phyloP scores from a whole-genome alignment of 2,329 filamentous ascomycete genomes.

The Botryotinia convoluta region DNA sequence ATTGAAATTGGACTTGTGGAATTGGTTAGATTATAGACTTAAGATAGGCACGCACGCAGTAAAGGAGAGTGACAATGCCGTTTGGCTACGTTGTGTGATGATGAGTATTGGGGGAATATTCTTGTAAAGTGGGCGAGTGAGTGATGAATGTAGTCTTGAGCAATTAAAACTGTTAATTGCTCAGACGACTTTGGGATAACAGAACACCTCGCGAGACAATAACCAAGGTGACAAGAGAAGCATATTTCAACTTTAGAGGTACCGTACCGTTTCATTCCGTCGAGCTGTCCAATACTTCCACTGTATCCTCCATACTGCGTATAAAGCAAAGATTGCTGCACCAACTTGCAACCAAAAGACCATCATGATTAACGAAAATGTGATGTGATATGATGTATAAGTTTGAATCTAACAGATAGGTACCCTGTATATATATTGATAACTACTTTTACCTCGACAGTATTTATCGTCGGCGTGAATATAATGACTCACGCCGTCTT shows the following conservation, averaged over 20 bases:
- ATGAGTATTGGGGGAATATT: background rate
- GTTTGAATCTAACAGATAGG: background rate
- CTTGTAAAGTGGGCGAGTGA: background rate
- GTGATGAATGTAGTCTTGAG: background rate
- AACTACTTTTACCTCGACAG: background rate
- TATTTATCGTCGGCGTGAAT: background rate
- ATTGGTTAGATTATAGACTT: background rate
- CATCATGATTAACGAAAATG: background rate
- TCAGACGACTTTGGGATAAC: too few species aligned
- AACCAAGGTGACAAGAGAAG: background rate
- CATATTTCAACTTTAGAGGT: background rate
- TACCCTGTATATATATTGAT: background rate
- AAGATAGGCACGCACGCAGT: background rate
- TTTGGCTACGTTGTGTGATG: background rate
- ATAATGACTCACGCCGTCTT: background rate
- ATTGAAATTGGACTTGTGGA: background rate
- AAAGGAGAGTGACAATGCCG: background rate
- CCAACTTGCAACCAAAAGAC: slow-evolving; percentile 6
- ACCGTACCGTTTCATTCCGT: background rate
- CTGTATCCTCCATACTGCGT: slow-evolving; percentile 1
- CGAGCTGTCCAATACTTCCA: background rate
- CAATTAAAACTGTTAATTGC: background rate
- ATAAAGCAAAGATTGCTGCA: background rate
- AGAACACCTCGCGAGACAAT: too few species aligned
- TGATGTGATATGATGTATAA: background rate